Evolutionary conservation across 257 asterid genomes (phyloP).

Genomic region (Penstemon barbatus): DNA sequence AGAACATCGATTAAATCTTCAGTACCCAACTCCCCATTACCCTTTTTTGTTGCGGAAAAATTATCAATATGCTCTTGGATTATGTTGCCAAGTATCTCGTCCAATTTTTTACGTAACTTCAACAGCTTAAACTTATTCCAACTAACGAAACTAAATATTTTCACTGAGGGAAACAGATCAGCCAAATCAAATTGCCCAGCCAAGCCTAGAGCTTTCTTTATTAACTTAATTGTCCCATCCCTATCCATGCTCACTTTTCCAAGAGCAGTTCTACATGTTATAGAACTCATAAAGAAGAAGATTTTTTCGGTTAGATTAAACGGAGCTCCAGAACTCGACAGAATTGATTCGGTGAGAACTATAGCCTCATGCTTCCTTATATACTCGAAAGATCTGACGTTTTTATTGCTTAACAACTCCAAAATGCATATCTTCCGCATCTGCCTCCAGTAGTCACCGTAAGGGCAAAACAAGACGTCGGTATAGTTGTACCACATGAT

Average conservation of each 20-base stretch:
- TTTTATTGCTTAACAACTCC: conserved; percentile 21
- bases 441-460: conserved; percentile 32
- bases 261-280: conserved; percentile 29
- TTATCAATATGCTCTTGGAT: conserved; percentile 31
- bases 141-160: conserved; percentile 18
- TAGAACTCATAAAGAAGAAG: conserved; percentile 5
- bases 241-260: conserved; percentile 25
- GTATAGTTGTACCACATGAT: conserved; percentile 33
- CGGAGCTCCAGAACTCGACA: background rate
- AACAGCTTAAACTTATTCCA: conserved; percentile 31
- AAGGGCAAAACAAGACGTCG: conserved; percentile 30
- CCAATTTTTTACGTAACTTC: conserved; percentile 31
- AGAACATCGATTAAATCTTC: conserved; percentile 46
- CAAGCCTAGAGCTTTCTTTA: conserved; percentile 1
- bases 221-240: conserved; percentile 16
- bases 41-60: conserved; percentile 7
- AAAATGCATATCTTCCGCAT: conserved; percentile 23
- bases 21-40: conserved; percentile 35
- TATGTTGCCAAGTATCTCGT: conserved; percentile 35
- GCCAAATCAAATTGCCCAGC: conserved; percentile 24
- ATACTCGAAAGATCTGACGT: conserved; percentile 25
- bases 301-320: conserved; percentile 25
- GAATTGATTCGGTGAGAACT: conserved; percentile 8
- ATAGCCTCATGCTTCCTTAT: conserved; percentile 26
- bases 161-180: conserved; percentile 24